Base-by-base conservation (phyloP, 306 rosid genomes). In the Begonia peltatifolia region DNA sequence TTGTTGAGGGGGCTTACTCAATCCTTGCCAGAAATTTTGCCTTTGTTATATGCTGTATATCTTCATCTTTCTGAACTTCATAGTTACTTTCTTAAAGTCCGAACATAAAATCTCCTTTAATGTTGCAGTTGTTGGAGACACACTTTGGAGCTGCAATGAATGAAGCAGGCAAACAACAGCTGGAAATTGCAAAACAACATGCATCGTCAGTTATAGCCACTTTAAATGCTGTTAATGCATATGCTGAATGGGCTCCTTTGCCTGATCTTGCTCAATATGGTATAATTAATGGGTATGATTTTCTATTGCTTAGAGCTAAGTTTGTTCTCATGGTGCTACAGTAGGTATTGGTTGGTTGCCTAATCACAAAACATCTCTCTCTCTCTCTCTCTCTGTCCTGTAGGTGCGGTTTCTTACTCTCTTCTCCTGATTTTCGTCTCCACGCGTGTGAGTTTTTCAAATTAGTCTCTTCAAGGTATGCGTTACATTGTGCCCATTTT, bases 181-280 rank as follows among this genome's bases (percentile, higher is more conserved):
- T 77, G 62, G 95, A 83, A 53, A 42, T 70, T 17, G 93, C 87
- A 55, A 86, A 86, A 68, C 87, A 81, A 54, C 95, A 86, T 63
- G 95, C 82, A 55, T 83, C 93, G 12, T 55, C 94, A 18, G 86
- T 83, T 52, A 79, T 81, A 53, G 77, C 94, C 59, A 71, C 79
- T 59, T 69, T 90, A 63, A 83, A 86, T 79, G 94, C 99, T 58
- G 50, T 86, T 51, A 86, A 79, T 58, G 99, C 99, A 52, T 90
- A 90, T 79, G 89, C 95, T 58, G 99, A 90, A 66, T 90, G 99
- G 99, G 99, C 95, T 57, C 96, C 99, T 14, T 67, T 90, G 61
- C 77, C 96, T 2, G 96, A 86, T 77, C 92, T 90, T 63, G 84
- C 88, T 11, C 75, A 83, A 64, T 74, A 73, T 79, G 95, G 96